Percentiles rank a stretch among this genome's conserved stretches.
phyloP scores from a whole-genome alignment of 495 filamentous ascomycete genomes.

The Terfezia boudieri region DNA sequence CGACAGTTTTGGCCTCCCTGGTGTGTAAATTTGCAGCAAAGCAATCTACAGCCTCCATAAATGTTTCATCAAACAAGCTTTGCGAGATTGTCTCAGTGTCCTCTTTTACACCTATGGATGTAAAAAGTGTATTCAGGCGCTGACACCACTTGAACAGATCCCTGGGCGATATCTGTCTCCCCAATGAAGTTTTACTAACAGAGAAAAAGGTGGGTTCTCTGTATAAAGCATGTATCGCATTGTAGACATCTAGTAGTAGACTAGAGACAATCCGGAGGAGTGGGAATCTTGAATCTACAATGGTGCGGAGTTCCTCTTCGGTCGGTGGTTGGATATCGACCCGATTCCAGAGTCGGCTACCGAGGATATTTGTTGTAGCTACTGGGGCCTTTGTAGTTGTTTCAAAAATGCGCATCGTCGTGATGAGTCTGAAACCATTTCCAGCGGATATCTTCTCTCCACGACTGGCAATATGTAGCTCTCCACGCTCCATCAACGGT shows the following conservation, averaged over 20 bases:
- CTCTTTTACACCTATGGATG: conserved; percentile 37
- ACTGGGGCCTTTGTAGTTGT: conserved; percentile 14
- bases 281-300: conserved; percentile 46
- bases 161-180: conserved; percentile 43
- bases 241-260: conserved; percentile 54
- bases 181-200: conserved; percentile 31
- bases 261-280: conserved; percentile 44
- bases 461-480: conserved; percentile 66
- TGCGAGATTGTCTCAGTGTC: conserved; percentile 56
- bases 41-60: conserved; percentile 72
- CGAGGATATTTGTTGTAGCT: conserved; percentile 38
- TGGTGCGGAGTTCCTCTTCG: conserved; percentile 48
- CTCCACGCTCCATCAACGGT: conserved; percentile 69
- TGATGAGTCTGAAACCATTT: conserved; percentile 68
- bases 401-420: conserved; percentile 54
- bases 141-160: conserved; percentile 82
- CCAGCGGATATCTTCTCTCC: conserved; percentile 67
- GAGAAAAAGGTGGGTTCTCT: conserved; percentile 29
- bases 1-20: conserved; percentile 31
- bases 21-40: conserved; percentile 63
- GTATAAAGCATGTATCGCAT: conserved; percentile 33
- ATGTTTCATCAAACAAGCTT: conserved; percentile 55
- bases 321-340: conserved; percentile 44
- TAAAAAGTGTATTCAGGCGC: conserved; percentile 39
- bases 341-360: conserved; percentile 58